Evolutionary conservation across 139 green algal genomes (phyloP), one percentile per base, ranked within the genome.

Genomic region (Haematococcus lacustris): DNA sequence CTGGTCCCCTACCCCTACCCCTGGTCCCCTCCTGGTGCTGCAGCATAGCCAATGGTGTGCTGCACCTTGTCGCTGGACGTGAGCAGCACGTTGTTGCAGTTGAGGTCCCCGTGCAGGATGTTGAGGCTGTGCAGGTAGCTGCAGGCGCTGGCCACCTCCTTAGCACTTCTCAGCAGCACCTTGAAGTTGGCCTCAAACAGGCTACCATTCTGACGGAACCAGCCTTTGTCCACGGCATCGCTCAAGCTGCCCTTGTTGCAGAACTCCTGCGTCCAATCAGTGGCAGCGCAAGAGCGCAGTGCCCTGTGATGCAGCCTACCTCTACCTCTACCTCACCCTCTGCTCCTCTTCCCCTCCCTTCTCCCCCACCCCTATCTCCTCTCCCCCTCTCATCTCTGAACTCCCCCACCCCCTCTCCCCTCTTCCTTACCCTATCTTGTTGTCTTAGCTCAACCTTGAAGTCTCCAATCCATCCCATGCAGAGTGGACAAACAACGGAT

Each of bases 51-150:
- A 57, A 57, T 37, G 23, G 26, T 53, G 53, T 53, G 38, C 38
- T 30, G 33, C 25, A 47, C 59, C 67, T 47, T 73, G n/a, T 78
- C 67, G 0, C 28, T 61, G 50, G 53, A 68, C 23, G 72, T 75
- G 32, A 88, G 78, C 63, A 88, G 73, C 61, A 88, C 72, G 69
- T 91, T 89, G 75, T 73, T 80, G 37, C 82, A 78, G 41, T 79
- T 91, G 13, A 90, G 83, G 71, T 92, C 88, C 0, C 82, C 84
- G 66, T 93, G 88, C 63, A 91, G 70, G 9, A 93, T 77, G 73
- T 68, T 74, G 25, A 41, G 53, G 23, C 28, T 34, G 78, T 93
- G 88, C 66, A 93, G 76, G 78, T 90, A 91, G 3, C 71, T 66
- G 76, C 90, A 82, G 6, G 84, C 88, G 0, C 57, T 43, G 50